A percentile compares a stretch with the other conserved stretches of the same genome.
These are phyloP conservation scores for Scytalidium sp. DNA, from an alignment of 2,329 filamentous ascomycete genomes.

Conservation along the genomic window DNA sequence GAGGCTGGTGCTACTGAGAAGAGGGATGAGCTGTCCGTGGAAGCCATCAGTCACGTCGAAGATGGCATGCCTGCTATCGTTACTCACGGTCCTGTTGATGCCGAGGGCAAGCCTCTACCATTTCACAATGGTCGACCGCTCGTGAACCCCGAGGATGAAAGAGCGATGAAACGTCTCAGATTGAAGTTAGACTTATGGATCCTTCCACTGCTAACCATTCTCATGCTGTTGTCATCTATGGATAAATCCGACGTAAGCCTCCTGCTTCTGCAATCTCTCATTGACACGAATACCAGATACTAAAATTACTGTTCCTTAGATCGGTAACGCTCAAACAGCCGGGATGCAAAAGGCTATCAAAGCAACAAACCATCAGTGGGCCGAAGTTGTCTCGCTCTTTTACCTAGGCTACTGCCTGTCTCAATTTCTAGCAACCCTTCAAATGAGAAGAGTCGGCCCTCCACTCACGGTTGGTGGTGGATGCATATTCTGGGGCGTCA, in stretches of 20 bases:
- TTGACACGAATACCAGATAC: background rate
- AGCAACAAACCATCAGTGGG: conserved; percentile 5
- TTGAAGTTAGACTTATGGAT: background rate
- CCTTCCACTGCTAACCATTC: background rate
- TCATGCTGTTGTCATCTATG: background rate
- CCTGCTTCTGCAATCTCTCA: background rate
- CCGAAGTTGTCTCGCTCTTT: conserved; percentile 7
- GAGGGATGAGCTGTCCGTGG: background rate
- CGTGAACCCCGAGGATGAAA: background rate
- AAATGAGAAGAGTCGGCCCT: conserved; percentile 8
- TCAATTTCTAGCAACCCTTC: conserved; percentile 1
- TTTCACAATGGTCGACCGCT: background rate
- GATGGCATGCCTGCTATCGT: background rate
- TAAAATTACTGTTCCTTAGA: background rate
- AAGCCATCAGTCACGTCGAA: background rate
- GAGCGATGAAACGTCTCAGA: background rate
- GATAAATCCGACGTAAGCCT: background rate
- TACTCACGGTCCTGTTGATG: background rate
- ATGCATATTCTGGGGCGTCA: conserved; percentile 9
- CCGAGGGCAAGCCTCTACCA: background rate
- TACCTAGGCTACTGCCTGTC: conserved; percentile 7
- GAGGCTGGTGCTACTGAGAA: background rate
- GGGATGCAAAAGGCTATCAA: conserved; percentile 12
- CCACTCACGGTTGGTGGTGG: conserved; percentile 4
- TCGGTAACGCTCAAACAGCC: conserved; percentile 13